These are phyloP conservation scores for Aspergillus carlsbadensis DNA, from an alignment of 495 filamentous ascomycete species.

Conservation along the genomic window DNA sequence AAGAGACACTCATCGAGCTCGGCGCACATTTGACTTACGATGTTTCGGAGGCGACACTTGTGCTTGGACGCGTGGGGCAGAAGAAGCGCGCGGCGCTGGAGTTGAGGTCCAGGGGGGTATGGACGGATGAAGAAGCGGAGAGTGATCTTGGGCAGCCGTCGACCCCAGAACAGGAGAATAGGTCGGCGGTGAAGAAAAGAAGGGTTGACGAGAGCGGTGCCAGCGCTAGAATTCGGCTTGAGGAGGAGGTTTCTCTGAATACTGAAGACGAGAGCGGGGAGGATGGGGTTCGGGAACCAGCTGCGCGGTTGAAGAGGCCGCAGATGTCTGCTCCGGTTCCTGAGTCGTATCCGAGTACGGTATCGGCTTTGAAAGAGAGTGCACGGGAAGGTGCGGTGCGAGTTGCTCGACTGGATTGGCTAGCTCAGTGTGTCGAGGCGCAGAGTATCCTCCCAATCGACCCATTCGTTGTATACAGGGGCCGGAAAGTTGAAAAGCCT, in stretches of 20 bases:
- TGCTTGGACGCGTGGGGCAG: conserved; percentile 70
- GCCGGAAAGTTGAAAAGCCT: conserved; percentile 25
- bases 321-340: neutral
- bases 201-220: neutral
- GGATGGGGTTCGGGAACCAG: conserved; percentile 13
- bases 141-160: conserved; percentile 12
- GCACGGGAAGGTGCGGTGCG: conserved; percentile 43
- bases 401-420: conserved; percentile 77
- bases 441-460: conserved; percentile 55
- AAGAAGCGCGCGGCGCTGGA: conserved; percentile 74
- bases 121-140: conserved; percentile 53
- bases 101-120: conserved; percentile 63
- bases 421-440: conserved; percentile 58
- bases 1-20: conserved; percentile 56
- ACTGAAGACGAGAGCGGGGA: conserved; percentile 35
- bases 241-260: conserved; percentile 28
- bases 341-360: neutral
- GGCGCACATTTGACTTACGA: conserved; percentile 67
- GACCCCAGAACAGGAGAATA: neutral
- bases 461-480: conserved; percentile 67
- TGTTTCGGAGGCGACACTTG: conserved; percentile 65
- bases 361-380: neutral
- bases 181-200: conserved; percentile 25
- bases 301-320: conserved; percentile 9
- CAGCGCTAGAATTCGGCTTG: neutral